These are phyloP conservation scores for Triticum monococcum DNA, from an alignment of 176 grass and related monocot species.

Conservation along the genomic window DNA sequence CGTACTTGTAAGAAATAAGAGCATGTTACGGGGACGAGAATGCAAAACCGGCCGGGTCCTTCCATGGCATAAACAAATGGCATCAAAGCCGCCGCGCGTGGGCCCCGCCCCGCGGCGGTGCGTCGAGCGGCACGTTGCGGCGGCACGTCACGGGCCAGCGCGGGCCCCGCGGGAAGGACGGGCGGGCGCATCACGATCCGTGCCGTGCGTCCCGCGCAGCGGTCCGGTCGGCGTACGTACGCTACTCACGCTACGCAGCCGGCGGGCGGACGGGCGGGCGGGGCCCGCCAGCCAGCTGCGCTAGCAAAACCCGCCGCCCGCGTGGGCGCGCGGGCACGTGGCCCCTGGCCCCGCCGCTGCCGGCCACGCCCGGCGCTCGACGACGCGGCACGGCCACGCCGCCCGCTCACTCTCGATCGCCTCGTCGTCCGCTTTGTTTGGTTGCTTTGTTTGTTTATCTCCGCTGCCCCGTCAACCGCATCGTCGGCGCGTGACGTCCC, in stretches of 20 bases:
- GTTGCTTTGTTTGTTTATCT: not conserved
- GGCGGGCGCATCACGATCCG: slow-evolving; percentile 39
- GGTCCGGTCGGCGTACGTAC: slow-evolving; percentile 36
- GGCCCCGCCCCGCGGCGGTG: slow-evolving; percentile 11
- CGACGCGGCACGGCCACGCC: not conserved
- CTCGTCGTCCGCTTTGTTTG: not conserved
- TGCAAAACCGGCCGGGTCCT: not conserved
- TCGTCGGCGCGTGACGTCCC: slow-evolving; percentile 40
- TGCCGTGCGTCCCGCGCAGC: slow-evolving; percentile 47
- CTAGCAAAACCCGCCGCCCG: slow-evolving; percentile 25
- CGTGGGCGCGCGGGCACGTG: slow-evolving; percentile 43
- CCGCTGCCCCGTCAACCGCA: slow-evolving; percentile 1
- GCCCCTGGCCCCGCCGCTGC: not conserved
- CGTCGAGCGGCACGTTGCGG: slow-evolving; percentile 37
- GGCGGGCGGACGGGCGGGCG: slow-evolving; percentile 13
- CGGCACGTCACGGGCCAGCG: slow-evolving; percentile 52
- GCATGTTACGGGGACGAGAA: accelerated
- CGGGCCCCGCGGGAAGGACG: slow-evolving; percentile 22
- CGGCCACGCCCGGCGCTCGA: not conserved
- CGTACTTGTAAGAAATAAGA: not conserved
- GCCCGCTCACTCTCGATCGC: not conserved
- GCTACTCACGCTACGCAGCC: not conserved
- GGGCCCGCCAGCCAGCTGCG: not conserved
- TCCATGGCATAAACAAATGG: slow-evolving; percentile 35
- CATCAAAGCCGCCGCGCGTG: slow-evolving; percentile 44